Conservation (phyloP, 2,329 filamentous ascomycete genomes). For the Corinectria fuckeliana region DNA sequence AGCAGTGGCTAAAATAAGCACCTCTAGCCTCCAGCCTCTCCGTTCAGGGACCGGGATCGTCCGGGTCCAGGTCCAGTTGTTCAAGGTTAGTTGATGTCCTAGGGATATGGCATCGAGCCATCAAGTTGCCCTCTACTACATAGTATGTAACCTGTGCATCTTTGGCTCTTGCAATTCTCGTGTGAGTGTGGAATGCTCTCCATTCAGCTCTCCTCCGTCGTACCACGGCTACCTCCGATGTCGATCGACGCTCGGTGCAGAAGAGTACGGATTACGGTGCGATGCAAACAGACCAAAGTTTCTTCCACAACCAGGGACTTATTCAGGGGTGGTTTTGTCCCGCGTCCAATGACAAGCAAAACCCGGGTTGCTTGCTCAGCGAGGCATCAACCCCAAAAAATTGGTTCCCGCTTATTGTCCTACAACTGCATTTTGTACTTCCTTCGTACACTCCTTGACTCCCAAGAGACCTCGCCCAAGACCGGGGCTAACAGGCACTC, state of each 20-base stretch:
- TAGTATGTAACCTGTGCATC: no score
- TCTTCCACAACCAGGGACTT: background rate
- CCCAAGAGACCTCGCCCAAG: background rate
- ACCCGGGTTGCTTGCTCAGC: background rate
- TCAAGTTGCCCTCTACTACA: no score
- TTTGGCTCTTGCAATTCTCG: background rate
- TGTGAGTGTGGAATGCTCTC: constrained; percentile 14
- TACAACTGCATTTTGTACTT: background rate
- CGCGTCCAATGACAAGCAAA: constrained; percentile 6
- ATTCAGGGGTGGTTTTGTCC: background rate
- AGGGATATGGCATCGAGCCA: constrained; percentile 9
- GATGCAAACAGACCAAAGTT: background rate
- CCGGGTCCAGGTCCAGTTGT: constrained; percentile 8
- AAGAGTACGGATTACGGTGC: background rate
- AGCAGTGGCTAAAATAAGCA: constrained; percentile 19
- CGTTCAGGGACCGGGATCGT: constrained; percentile 13
- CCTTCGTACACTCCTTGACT: background rate
- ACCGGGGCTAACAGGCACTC: constrained; percentile 1
- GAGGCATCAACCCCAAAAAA: constrained; percentile 10
- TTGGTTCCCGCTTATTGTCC: constrained; percentile 22
- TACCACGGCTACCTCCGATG: constrained; percentile 12
- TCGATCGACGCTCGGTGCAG: background rate
- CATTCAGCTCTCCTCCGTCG: background rate
- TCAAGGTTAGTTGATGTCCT: constrained; percentile 3
- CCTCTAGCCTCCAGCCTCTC: no score